Conservation (phyloP, 306 rosid species). For the Pterocarpus macrocarpus region DNA sequence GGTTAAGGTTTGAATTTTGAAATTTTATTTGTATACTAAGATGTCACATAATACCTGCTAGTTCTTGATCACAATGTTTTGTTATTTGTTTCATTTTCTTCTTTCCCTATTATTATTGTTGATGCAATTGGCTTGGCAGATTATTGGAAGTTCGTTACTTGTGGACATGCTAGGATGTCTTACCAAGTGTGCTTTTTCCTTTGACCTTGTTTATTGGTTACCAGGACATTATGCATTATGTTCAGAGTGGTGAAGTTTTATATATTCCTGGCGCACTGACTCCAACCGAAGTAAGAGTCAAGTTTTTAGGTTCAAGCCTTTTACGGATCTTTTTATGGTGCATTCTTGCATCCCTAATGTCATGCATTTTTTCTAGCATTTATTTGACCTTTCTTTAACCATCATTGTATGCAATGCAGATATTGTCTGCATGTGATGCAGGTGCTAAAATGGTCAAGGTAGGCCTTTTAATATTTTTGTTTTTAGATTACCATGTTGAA, state of each 20-base stretch:
- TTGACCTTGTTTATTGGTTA: slow-evolving; percentile 18
- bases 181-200: slow-evolving; percentile 12
- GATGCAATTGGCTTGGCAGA: too few relatives aligned
- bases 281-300: slow-evolving; percentile 89
- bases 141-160: too few relatives aligned
- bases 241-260: slow-evolving; percentile 59
- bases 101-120: neutral
- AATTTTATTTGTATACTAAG: neutral
- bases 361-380: slow-evolving; percentile 27
- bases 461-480: slow-evolving; percentile 30
- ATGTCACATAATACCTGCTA: slow-evolving; percentile 19
- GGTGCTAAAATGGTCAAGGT: slow-evolving; percentile 93
- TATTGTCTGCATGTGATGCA: slow-evolving; percentile 69
- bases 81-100: slow-evolving; percentile 1
- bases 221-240: slow-evolving; percentile 74
- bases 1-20: slow-evolving; percentile 68
- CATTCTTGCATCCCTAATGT: slow-evolving; percentile 24
- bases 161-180: slow-evolving; percentile 8
- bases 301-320: slow-evolving; percentile 41
- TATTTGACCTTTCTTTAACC: slow-evolving; percentile 3
- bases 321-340: neutral
- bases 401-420: slow-evolving; percentile 59
- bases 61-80: slow-evolving; percentile 7
- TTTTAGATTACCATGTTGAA: slow-evolving; percentile 26
- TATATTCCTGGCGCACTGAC: slow-evolving; percentile 95